Evolutionary conservation across 2,329 filamentous ascomycete genomes (phyloP).

Genomic region (Thermothelomyces thermophilus): DNA sequence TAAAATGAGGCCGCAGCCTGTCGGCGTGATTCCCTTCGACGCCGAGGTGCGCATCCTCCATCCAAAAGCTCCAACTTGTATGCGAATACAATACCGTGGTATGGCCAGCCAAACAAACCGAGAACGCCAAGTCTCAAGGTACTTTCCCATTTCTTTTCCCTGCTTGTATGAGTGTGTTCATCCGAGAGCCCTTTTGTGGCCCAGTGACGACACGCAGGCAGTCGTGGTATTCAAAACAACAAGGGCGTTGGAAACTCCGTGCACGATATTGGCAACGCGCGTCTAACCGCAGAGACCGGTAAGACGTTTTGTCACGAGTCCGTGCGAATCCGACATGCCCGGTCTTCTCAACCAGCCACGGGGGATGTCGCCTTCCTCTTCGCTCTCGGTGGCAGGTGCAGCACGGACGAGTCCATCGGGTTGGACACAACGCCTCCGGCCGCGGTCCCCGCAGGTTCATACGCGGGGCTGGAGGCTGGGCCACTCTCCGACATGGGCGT

Average conservation of each 20-base stretch:
- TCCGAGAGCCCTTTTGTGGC: too few species aligned
- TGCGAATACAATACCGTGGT: background rate
- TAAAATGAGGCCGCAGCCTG: too few species aligned
- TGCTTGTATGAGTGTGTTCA: too few species aligned
- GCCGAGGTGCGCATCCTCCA: background rate
- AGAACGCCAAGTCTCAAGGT: background rate
- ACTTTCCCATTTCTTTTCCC: background rate
- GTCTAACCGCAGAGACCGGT: background rate
- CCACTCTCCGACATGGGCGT: slow-evolving; percentile 31
- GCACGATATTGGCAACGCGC: too few species aligned
- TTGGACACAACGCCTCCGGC: background rate
- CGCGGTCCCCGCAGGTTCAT: background rate
- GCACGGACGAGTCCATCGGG: slow-evolving; percentile 1
- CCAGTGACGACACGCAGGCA: too few species aligned
- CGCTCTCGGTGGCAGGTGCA: slow-evolving; percentile 2
- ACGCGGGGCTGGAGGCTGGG: background rate
- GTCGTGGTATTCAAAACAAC: too few species aligned
- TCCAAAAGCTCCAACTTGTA: background rate
- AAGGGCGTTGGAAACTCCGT: too few species aligned
- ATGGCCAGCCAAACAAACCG: background rate
- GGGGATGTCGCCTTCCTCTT: slow-evolving; percentile 10
- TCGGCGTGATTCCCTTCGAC: background rate
- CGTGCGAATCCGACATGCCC: background rate
- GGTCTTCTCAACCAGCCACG: slow-evolving; percentile 4
- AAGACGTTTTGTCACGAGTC: background rate